phyloP scores from a whole-genome alignment of 352 stramenopile genomes.

The Globisporangium splendens region DNA sequence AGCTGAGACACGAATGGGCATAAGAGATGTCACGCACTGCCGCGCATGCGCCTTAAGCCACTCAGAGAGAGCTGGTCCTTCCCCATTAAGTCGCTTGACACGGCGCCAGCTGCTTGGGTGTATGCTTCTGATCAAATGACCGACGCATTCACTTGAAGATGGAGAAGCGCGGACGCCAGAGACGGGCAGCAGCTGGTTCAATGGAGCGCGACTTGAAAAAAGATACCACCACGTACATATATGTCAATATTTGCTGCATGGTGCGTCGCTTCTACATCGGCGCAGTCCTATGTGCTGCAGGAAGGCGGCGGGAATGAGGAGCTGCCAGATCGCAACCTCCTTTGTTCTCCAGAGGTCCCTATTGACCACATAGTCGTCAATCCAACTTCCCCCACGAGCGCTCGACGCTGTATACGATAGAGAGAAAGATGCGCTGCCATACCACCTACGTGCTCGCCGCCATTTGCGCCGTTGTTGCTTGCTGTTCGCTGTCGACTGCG shows the following conservation, averaged over 20 bases:
- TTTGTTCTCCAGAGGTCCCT: not conserved
- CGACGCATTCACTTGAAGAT: not conserved
- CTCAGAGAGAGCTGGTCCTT: no score
- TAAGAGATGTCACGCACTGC: no score
- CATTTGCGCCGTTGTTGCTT: not conserved
- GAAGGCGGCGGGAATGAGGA: no score
- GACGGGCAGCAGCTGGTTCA: not conserved
- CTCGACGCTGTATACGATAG: not conserved
- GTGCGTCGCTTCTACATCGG: no score
- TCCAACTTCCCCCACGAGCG: not conserved
- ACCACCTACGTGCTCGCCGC: not conserved
- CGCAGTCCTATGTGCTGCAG: no score
- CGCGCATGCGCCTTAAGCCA: no score
- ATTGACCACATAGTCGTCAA: not conserved
- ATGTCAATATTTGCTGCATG: no score
- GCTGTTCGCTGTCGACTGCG: not conserved
- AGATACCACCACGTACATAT: no score
- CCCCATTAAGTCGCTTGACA: not conserved
- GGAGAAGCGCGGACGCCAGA: not conserved
- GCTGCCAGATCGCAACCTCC: not conserved
- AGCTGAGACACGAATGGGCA: no score
- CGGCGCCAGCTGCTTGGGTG: slow-evolving; percentile 5
- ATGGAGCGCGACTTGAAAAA: not conserved
- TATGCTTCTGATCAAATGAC: not conserved
- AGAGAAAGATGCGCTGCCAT: not conserved